These are phyloP conservation scores for Diaporthe sp. DNA, from an alignment of 2,329 filamentous ascomycete genomes.

Conservation along the genomic window DNA sequence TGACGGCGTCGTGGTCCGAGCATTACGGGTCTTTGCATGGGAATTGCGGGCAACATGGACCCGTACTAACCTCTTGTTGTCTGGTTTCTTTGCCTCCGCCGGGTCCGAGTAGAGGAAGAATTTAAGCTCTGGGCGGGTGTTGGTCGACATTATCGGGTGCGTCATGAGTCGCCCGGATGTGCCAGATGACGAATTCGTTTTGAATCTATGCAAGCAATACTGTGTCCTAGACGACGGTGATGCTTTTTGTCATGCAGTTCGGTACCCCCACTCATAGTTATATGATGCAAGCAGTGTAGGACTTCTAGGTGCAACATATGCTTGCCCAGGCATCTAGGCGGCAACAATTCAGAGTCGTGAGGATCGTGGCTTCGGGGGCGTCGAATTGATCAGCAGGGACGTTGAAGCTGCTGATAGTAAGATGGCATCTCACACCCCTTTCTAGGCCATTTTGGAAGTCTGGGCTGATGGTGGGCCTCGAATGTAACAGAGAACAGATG, in stretches of 20 bases:
- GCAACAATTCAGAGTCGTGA: neutral
- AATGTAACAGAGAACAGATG: neutral
- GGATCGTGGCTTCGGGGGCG: neutral
- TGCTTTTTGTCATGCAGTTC: neutral
- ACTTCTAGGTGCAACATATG: neutral
- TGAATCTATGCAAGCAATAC: neutral
- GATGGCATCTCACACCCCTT: neutral
- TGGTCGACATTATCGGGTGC: neutral
- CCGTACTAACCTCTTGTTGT: constrained; percentile 30
- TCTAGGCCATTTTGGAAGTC: neutral
- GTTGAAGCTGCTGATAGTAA: neutral
- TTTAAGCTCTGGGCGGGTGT: constrained; percentile 2
- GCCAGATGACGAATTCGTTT: neutral
- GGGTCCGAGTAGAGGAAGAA: constrained; percentile 34
- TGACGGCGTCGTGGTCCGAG: neutral
- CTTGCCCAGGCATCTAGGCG: neutral
- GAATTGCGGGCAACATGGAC: constrained; percentile 30
- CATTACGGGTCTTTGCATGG: constrained; percentile 23
- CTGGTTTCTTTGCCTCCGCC: constrained; percentile 13
- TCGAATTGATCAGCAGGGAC: neutral
- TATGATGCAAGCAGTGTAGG: neutral
- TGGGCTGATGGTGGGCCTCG: neutral
- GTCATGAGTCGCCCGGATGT: neutral
- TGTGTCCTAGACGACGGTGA: neutral
- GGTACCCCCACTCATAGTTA: neutral